phyloP scores from a whole-genome alignment of 257 asterid species.

The Fraxinus americana region DNA sequence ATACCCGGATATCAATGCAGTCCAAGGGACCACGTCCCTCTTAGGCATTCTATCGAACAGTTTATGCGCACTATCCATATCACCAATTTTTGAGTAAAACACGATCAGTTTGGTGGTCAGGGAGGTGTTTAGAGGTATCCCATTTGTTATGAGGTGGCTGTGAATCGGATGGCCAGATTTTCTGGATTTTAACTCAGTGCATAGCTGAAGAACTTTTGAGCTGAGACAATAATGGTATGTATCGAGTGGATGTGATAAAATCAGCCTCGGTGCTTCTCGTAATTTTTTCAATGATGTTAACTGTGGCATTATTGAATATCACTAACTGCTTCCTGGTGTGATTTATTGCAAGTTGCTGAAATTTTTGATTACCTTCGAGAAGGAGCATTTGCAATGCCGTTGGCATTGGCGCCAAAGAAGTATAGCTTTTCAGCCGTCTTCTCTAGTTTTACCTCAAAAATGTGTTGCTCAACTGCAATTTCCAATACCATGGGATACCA shows the following conservation, averaged over 20 bases:
- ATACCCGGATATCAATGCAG: constrained; percentile 60
- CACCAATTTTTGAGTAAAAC: constrained; percentile 41
- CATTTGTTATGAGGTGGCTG: constrained; percentile 36
- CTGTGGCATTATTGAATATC: constrained; percentile 10
- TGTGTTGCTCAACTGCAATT: neutral
- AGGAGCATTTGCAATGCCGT: neutral
- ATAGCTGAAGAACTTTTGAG: constrained; percentile 46
- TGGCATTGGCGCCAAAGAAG: neutral
- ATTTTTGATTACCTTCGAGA: neutral
- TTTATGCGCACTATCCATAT: constrained; percentile 40
- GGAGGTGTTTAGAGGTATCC: constrained; percentile 31
- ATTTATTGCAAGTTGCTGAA: neutral
- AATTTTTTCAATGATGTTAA: constrained; percentile 18
- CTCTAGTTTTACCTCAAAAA: neutral
- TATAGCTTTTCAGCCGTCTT: neutral
- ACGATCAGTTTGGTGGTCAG: constrained; percentile 50
- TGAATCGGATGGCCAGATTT: constrained; percentile 43
- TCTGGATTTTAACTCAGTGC: constrained; percentile 35
- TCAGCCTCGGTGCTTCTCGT: constrained; percentile 30
- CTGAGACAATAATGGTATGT: constrained; percentile 38
- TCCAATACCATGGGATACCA: too few species aligned
- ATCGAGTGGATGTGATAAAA: constrained; percentile 18
- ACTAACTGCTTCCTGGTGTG: neutral
- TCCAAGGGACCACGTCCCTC: constrained; percentile 59
- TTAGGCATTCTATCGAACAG: constrained; percentile 44